A percentile compares a stretch with the other conserved stretches of the same genome.
Evolutionary conservation across 2,329 filamentous ascomycete species (phyloP).

Genomic region (Fusarium pilosicola): DNA sequence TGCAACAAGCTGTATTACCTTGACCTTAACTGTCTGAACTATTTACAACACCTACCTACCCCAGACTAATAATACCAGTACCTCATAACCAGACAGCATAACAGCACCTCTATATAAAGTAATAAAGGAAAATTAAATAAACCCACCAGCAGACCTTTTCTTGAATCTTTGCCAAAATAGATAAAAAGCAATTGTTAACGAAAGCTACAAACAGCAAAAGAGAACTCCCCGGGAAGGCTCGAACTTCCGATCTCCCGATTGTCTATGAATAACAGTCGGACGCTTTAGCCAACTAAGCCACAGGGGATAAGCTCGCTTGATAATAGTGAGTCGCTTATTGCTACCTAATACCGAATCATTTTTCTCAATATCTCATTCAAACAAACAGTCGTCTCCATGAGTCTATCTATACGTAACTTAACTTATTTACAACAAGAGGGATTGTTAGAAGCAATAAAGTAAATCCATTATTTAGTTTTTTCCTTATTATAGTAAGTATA

Average conservation of each 20-base stretch:
- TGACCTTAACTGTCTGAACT: background rate
- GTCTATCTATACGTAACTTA: too few relatives aligned
- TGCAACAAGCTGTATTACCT: background rate
- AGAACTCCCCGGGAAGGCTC: conserved; percentile 43
- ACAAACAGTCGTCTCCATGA: background rate
- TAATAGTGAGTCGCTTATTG: fast-evolving
- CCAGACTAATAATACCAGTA: background rate
- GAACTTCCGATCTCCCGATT: conserved; percentile 47
- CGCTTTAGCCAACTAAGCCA: conserved; percentile 43
- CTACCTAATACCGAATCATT: fast-evolving
- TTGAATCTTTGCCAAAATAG: fast-evolving
- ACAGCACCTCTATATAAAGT: background rate
- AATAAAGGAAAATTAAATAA: too few relatives aligned
- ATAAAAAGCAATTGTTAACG: background rate
- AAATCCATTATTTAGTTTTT: fast-evolving
- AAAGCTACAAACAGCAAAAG: background rate
- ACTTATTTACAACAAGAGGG: too few relatives aligned
- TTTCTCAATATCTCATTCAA: fast-evolving
- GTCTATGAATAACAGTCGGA: conserved; percentile 41
- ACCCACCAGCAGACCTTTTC: too few relatives aligned
- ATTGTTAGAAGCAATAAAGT: background rate
- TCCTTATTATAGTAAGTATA: background rate
- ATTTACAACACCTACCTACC: background rate
- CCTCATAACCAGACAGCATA: background rate
- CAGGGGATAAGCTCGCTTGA: conserved; percentile 29